Evolutionary conservation across 345 rosid species (phyloP), one percentile per base, ranked within the genome.

Genomic region (Psidium friedrichsthalianum): DNA sequence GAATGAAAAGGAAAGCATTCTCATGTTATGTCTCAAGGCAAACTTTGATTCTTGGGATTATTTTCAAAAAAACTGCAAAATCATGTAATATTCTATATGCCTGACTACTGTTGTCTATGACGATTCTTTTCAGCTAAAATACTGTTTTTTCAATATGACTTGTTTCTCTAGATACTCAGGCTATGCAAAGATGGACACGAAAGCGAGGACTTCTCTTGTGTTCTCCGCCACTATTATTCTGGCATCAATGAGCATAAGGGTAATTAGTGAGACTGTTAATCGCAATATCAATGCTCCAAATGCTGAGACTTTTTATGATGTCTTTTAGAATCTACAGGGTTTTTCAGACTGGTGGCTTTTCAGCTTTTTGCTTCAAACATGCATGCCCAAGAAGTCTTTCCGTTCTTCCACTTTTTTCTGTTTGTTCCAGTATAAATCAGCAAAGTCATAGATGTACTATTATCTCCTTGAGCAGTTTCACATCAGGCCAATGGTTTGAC

Each of bases 161-260:
- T 56, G 42, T 42, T 42, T 83, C 15, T 87, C 92, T 93, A 97
- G 99, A 90, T 95, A 93, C 87, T 85, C 88, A 27, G 88, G 86
- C 88, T 94, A 22, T 95, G 97, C 81, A 83, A 94, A 64, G 90
- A 89, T 22, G 99, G 96, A 25, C 93, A 94, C 85, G 98, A 93
- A 85, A 83, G 54, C 53, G 42, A 95, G 93, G 99, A 97, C 90
- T 97, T 97, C 87, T 95, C 98, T 4, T 93, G 97, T 76, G 93
- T 93, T 83, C 95, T 95, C 89, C 93, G 93, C 49, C 94, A 95
- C 87, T 94, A 89, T 84, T 95, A 97, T 89, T 85, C 87, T 1
- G 98, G 99, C 85, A 89, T 85, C 84, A 90, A 91, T 86, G 95
- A 93, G 21, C 84, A 40, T 87, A 90, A 84, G 78, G 78, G 25